A percentile compares a stretch with the other conserved stretches of the same genome.
Conservation (phyloP, 2,329 filamentous ascomycete species). For the Colletotrichum cuscutae region DNA sequence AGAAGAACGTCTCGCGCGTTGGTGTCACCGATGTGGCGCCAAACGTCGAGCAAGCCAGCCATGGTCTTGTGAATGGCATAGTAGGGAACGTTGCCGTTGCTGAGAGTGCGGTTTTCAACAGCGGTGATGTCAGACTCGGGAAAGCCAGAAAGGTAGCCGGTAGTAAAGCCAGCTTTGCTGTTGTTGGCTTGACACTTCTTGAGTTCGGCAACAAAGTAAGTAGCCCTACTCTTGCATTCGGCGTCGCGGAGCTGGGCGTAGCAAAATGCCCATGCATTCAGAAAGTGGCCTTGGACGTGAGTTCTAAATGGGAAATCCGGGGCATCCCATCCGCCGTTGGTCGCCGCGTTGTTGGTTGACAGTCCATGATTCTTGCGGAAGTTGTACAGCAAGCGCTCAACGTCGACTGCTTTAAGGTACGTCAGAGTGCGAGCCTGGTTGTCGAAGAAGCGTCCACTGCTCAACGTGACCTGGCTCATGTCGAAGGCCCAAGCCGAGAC, state of each 20-base stretch:
- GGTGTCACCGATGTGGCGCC: constrained; percentile 53
- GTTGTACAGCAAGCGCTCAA: constrained; percentile 58
- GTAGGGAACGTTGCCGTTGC: constrained; percentile 63
- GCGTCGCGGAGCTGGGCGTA: constrained; percentile 54
- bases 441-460: constrained; percentile 50
- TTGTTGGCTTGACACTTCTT: constrained; percentile 64
- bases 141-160: constrained; percentile 62
- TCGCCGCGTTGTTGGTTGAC: constrained; percentile 55
- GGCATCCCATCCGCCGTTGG: constrained; percentile 64
- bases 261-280: constrained; percentile 61
- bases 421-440: constrained; percentile 58
- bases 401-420: constrained; percentile 57
- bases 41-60: constrained; percentile 61
- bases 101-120: constrained; percentile 55
- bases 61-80: constrained; percentile 66
- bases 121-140: constrained; percentile 60
- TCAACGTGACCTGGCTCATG: constrained; percentile 51
- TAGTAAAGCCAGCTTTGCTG: constrained; percentile 51
- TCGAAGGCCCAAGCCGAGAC: constrained; percentile 50
- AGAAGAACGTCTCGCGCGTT: constrained; percentile 56
- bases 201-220: constrained; percentile 56
- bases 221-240: constrained; percentile 56
- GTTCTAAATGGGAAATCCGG: constrained; percentile 64
- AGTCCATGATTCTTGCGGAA: constrained; percentile 58
- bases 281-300: constrained; percentile 61